A percentile compares a stretch with the other conserved stretches of the same genome.
Conservation (phyloP, 1,284 basidiomycete genomes). For the Phellopilus nigrolimitatus region DNA sequence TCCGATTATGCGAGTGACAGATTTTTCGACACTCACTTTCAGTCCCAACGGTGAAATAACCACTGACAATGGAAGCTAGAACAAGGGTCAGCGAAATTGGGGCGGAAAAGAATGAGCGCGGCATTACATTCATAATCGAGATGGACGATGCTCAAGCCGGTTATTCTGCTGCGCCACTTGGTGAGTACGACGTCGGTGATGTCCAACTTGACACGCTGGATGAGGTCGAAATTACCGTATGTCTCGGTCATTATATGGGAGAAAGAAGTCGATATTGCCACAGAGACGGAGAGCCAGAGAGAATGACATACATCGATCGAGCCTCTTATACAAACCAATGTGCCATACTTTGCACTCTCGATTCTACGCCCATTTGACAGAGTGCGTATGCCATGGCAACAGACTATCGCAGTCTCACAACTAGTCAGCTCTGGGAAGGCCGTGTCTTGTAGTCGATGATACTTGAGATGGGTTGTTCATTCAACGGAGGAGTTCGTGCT, state of each 20-base stretch:
- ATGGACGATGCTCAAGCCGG: constrained; percentile 77
- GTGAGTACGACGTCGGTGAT: constrained; percentile 75
- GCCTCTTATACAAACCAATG: neutral
- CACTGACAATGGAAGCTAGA: constrained; percentile 83
- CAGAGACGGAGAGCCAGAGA: neutral
- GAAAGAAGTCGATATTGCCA: neutral
- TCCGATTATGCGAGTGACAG: constrained; percentile 3
- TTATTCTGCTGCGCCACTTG: constrained; percentile 79
- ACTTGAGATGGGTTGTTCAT: too few species aligned
- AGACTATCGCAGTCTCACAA: too few species aligned
- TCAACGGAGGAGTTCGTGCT: too few species aligned
- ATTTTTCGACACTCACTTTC: constrained; percentile 65
- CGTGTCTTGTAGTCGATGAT: too few species aligned
- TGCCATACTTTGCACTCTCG: too few species aligned
- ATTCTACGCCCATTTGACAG: too few species aligned
- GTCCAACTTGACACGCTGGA: constrained; percentile 66
- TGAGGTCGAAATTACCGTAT: constrained; percentile 76
- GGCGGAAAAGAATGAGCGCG: constrained; percentile 9
- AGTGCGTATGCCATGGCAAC: too few species aligned
- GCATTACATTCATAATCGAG: constrained; percentile 73
- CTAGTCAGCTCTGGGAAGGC: too few species aligned
- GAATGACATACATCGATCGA: constrained; percentile 7
- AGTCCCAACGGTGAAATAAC: constrained; percentile 88
- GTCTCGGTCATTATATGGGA: constrained; percentile 26
- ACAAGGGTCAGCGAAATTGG: constrained; percentile 15